These are phyloP conservation scores for Rhodotorula sp. DNA, from an alignment of 1,284 basidiomycete species.

Conservation along the genomic window DNA sequence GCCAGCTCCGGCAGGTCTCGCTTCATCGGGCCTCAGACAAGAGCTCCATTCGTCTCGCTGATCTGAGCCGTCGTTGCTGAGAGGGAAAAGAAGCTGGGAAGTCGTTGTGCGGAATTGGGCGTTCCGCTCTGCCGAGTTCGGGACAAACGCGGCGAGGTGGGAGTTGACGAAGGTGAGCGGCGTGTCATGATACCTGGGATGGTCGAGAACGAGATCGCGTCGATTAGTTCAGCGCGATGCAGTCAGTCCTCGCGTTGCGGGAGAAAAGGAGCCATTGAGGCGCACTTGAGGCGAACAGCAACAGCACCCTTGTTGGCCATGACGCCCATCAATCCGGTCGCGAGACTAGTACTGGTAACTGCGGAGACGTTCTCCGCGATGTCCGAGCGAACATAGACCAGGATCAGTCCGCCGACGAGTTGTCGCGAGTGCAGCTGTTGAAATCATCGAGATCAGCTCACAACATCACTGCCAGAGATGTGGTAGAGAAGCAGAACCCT, in stretches of 20 bases:
- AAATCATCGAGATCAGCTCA: background rate
- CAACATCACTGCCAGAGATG: background rate
- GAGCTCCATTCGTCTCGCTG: slow-evolving; percentile 24
- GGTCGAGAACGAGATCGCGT: too few relatives aligned
- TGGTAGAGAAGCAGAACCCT: background rate
- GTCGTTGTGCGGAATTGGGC: slow-evolving; percentile 82
- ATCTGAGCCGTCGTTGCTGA: background rate
- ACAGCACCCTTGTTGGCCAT: slow-evolving; percentile 80
- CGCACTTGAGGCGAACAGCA: slow-evolving; percentile 31
- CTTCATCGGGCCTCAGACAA: slow-evolving; percentile 9
- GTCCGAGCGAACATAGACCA: slow-evolving; percentile 64
- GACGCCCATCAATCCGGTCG: slow-evolving; percentile 84
- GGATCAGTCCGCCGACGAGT: slow-evolving; percentile 84
- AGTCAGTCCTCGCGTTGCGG: too few relatives aligned
- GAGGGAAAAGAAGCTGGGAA: slow-evolving; percentile 66
- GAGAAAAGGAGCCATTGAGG: too few relatives aligned
- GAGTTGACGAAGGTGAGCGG: slow-evolving; percentile 93
- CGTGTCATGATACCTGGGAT: slow-evolving; percentile 77
- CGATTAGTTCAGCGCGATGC: too few relatives aligned
- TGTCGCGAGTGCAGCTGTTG: slow-evolving; percentile 71
- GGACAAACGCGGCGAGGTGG: slow-evolving; percentile 92
- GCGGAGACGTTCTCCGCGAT: slow-evolving; percentile 60
- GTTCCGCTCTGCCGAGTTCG: slow-evolving; percentile 76
- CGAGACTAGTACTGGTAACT: slow-evolving; percentile 73
- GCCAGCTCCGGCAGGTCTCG: slow-evolving; percentile 1